Evolutionary conservation across 495 filamentous ascomycete species (phyloP), one percentile per base, ranked within the genome.

Genomic region (Penicillium cosmopolitanum): DNA sequence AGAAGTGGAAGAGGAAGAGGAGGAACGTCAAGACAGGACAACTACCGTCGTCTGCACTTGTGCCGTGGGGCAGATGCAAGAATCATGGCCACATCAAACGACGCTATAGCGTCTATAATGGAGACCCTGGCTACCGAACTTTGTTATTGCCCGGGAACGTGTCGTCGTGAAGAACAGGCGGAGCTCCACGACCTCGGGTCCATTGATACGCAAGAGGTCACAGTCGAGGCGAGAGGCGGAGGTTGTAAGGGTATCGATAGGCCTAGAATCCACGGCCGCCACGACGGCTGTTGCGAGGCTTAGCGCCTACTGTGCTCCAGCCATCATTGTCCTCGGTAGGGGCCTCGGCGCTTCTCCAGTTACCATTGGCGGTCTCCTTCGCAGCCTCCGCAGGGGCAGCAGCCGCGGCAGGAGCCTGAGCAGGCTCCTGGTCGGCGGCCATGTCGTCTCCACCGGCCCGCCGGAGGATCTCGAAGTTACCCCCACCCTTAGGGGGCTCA

Each of bases 251-350:
- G 75, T 78, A 78, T 78, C 74, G 68, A 72, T 69, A 71, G 75
- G 73, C 73, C 42, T 66, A 72, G 66, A 65, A 54, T 60, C 79
- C 72, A 60, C 42, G 54, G 69, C 63, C 66, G 53, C 79, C 80
- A 56, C 81, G 80, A 56, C 81, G 79, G 69, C 78, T 81, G 71
- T 74, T 82, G 66, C 79, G 78, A 62, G 73, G 73, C 70, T 78
- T 83, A 66, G 78, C 75, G 62, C 77, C 73, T 46, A 93, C 89
- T 12, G 88, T 91, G 70, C 89, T 92, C 89, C 90, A 91, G 59
- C 89, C 88, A 63, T 92, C 90, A 23, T 87, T 87, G 57, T 90
- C 87, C 53, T 59, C 66, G 46, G 55, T 73, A 23, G 74, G 64
- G 34, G 76, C 67, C 66, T 80, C 78, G 12, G 73, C 57, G 12